These are phyloP conservation scores for Elaeagnus macrophylla DNA, from an alignment of 306 rosid genomes.

Conservation along the genomic window DNA sequence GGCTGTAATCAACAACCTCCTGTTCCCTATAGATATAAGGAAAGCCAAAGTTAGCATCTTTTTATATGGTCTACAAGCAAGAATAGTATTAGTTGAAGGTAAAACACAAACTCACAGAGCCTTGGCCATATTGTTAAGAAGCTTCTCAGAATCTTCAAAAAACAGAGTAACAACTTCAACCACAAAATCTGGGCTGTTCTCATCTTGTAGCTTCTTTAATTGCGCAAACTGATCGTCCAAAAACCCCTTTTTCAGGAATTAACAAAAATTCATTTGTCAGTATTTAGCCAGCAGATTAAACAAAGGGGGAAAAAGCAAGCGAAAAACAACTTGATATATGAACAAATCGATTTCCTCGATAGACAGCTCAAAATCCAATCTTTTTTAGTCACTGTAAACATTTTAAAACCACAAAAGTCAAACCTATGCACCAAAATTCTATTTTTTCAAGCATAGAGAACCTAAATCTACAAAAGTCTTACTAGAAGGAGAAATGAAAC, in stretches of 20 bases:
- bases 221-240: conserved; percentile 71
- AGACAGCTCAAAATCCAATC: too few species aligned
- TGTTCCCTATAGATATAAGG: conserved; percentile 35
- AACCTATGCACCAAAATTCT: too few species aligned
- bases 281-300: background rate
- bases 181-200: conserved; percentile 61
- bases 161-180: conserved; percentile 62
- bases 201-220: conserved; percentile 70
- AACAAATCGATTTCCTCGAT: too few species aligned
- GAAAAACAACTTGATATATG: background rate
- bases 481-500: background rate
- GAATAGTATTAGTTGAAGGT: background rate
- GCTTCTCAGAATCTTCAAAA: conserved; percentile 66
- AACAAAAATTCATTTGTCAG: conserved; percentile 1
- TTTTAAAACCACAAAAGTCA: too few species aligned
- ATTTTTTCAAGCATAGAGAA: too few species aligned
- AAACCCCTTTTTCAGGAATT: conserved; percentile 36
- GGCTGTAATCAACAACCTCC: conserved; percentile 53
- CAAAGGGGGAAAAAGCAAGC: background rate
- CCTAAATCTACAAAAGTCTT: background rate
- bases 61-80: background rate
- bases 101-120: conserved; percentile 36
- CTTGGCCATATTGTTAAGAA: conserved; percentile 45
- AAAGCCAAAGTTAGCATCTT: conserved; percentile 6
- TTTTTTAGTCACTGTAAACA: too few species aligned